Percentiles rank a stretch among this genome's conserved stretches.
Evolutionary conservation across 208 protist genomes (phyloP).

Genomic region (Crithidia mellificae): DNA sequence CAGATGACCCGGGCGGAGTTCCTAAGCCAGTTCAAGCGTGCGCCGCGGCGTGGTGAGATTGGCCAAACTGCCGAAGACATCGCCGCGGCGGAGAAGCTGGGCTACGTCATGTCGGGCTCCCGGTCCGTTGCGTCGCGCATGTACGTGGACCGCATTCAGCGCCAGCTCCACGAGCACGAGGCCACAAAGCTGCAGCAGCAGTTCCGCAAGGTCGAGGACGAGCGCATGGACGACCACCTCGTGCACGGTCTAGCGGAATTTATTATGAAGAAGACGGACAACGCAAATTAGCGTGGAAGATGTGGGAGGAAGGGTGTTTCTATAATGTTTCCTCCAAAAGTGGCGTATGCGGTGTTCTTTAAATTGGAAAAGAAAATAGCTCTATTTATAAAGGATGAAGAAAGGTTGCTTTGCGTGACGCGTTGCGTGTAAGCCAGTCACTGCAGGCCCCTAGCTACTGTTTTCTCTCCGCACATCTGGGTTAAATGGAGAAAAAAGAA

Average conservation of each 20-base stretch:
- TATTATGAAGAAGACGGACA: constrained; percentile 30
- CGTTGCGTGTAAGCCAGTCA: too few relatives aligned
- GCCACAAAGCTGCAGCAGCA: constrained; percentile 86
- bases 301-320: not conserved
- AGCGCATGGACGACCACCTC: constrained; percentile 71
- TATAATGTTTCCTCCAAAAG: too few relatives aligned
- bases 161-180: constrained; percentile 89
- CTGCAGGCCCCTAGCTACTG: too few relatives aligned
- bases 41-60: constrained; percentile 84
- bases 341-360: too few relatives aligned
- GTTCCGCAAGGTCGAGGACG: constrained; percentile 88
- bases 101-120: constrained; percentile 92
- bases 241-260: constrained; percentile 58
- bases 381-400: too few relatives aligned
- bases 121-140: constrained; percentile 77
- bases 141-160: constrained; percentile 86
- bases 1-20: constrained; percentile 91
- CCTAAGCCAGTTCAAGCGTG: constrained; percentile 85
- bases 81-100: constrained; percentile 74
- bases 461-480: too few relatives aligned
- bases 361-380: too few relatives aligned
- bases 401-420: too few relatives aligned
- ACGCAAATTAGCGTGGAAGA: not conserved
- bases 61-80: constrained; percentile 82
- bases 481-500: too few relatives aligned